A percentile compares a stretch with the other conserved stretches of the same genome.
phyloP scores from a whole-genome alignment of 2,329 filamentous ascomycete genomes.

The Trichothecium roseum region DNA sequence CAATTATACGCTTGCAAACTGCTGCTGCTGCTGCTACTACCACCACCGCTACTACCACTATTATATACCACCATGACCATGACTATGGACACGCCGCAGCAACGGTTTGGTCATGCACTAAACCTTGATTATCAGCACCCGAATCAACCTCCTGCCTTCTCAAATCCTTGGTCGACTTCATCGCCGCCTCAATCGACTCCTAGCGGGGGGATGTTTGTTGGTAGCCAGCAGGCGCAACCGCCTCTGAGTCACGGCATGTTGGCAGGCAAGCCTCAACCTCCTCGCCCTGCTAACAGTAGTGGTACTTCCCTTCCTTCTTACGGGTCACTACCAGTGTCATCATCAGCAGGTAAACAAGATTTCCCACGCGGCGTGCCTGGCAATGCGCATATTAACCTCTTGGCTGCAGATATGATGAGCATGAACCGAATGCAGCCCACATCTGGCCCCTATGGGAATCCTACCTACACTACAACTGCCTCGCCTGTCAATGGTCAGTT shows the following conservation, averaged over 20 bases:
- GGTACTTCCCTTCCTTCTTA: conserved; percentile 58
- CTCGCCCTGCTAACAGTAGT: conserved; percentile 48
- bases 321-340: conserved; percentile 59
- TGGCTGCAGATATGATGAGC: conserved; percentile 52
- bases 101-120: conserved; percentile 62
- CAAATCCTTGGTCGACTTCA: conserved; percentile 74
- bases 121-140: conserved; percentile 58
- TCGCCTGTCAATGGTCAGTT: conserved; percentile 58
- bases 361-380: no score
- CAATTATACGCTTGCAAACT: no score
- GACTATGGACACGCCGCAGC: conserved; percentile 85
- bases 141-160: conserved; percentile 60
- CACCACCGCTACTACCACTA: no score
- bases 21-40: no score
- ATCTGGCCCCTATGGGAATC: conserved; percentile 59
- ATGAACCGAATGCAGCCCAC: conserved; percentile 53
- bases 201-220: conserved; percentile 52
- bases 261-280: conserved; percentile 30
- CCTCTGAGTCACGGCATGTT: conserved; percentile 46
- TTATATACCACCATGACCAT: conserved; percentile 64
- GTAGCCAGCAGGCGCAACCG: conserved; percentile 12
- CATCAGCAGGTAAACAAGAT: conserved; percentile 68
- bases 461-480: conserved; percentile 55
- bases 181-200: conserved; percentile 31
- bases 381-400: not conserved